Evolutionary conservation across 306 rosid genomes (phyloP), one percentile per base, ranked within the genome.

Genomic region (Corylus heterophylla): DNA sequence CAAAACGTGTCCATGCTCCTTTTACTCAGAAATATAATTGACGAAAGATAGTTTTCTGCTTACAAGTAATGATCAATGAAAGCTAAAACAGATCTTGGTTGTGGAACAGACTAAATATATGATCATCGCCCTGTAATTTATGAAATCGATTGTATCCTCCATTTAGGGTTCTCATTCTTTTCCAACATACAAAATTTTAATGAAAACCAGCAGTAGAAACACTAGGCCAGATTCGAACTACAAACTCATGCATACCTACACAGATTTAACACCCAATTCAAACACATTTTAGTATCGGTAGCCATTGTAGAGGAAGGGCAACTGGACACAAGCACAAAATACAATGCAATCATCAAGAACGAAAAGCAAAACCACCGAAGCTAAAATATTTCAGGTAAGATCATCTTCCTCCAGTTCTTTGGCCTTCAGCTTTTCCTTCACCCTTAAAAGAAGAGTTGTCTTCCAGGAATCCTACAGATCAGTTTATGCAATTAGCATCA

Each of bases 341-440:
- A 76, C 86, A 81, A 70, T 49, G 42, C 22, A 85, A 86, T 75
- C 81, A 89, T 80, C 87, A 76, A 72, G 5, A 76, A 80, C 83
- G 81, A 78, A 59, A 82, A 74, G 74, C 45, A 48, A 85, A 75
- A 66, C 42, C 77, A 82, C 63, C 76, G 44, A 39, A 59, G 50
- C 54, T 70, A 64, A 76, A 68, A 47, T 27, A 44, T 77, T 62
- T 91, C 58, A 95, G 51, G 99, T 95, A 51, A 95, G 98, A 79
- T 95, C 98, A 63, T 95, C 99, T 73, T 96, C 99, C 92, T 95
- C 99, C 11, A 91, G 89, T 81, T 95, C 99, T 86, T 90, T 96
- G 79, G 99, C 95, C 79, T 96, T 96, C 85, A 93, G 85, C 85
- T 93, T 96, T 76, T 93, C 99, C 88, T 96, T 96, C 88, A 93